phyloP scores from a whole-genome alignment of 2,329 filamentous ascomycete species.

The Diplodia mutila region DNA sequence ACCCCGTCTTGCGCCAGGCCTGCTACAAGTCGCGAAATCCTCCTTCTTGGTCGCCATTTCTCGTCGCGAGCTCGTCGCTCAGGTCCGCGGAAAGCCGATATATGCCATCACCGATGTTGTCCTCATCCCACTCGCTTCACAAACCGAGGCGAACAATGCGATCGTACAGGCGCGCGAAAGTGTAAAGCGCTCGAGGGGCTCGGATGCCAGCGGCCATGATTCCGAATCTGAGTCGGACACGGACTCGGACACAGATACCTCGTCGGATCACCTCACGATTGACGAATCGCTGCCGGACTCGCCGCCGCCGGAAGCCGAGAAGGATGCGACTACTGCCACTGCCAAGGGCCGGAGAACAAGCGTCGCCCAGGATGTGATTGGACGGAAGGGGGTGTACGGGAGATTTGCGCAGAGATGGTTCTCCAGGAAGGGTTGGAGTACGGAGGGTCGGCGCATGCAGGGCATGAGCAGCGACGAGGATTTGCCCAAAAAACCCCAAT shows the following conservation, averaged over 20 bases:
- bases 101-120: constrained; percentile 89
- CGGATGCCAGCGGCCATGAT: constrained; percentile 36
- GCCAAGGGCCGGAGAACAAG: constrained; percentile 51
- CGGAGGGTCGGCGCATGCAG: constrained; percentile 69
- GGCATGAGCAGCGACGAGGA: constrained; percentile 64
- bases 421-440: constrained; percentile 78
- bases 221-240: constrained; percentile 35
- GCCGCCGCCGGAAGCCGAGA: constrained; percentile 39
- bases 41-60: constrained; percentile 88
- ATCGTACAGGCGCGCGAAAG: constrained; percentile 64
- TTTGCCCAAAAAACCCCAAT: constrained; percentile 29
- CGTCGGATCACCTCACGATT: constrained; percentile 39
- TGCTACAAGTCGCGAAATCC: constrained; percentile 79
- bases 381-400: constrained; percentile 80
- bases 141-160: constrained; percentile 71
- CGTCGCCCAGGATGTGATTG: constrained; percentile 87
- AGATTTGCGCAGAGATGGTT: constrained; percentile 92
- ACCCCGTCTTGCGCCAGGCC: constrained; percentile 58
- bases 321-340: constrained; percentile 34
- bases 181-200: constrained; percentile 43
- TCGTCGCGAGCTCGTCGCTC: constrained; percentile 83
- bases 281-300: constrained; percentile 39
- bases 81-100: constrained; percentile 78
- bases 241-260: constrained; percentile 36
- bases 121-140: constrained; percentile 83